These are phyloP conservation scores for Urochloa ruziziensis DNA, from an alignment of 176 grass and related monocot species.

Conservation along the genomic window DNA sequence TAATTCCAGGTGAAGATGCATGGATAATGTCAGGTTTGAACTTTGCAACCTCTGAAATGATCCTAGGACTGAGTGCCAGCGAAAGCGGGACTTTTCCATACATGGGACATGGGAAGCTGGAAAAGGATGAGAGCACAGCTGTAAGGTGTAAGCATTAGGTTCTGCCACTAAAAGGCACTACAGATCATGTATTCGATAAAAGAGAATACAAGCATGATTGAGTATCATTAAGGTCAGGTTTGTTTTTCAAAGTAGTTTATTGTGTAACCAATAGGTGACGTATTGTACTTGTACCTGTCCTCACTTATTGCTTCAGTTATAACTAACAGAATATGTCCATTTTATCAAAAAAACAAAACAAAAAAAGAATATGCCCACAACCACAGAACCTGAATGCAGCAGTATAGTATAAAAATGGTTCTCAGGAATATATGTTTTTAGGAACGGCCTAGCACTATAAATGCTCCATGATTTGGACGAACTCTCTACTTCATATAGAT, in stretches of 20 bases:
- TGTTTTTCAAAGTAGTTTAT: neutral
- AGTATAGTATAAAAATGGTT: neutral
- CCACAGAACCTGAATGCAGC: neutral
- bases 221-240: neutral
- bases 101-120: constrained; percentile 89
- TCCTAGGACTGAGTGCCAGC: constrained; percentile 87
- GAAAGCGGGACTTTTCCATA: constrained; percentile 96
- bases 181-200: neutral
- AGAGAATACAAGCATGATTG: neutral
- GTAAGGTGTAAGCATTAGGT: constrained; percentile 19
- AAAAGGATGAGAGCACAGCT: constrained; percentile 20
- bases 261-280: neutral
- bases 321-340: neutral
- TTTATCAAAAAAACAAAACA: too few relatives aligned
- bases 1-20: constrained; percentile 96
- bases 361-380: neutral
- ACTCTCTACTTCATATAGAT: neutral
- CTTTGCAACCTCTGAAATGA: constrained; percentile 84
- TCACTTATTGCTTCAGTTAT: neutral
- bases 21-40: constrained; percentile 98
- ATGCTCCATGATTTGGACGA: neutral
- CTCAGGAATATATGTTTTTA: neutral
- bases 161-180: constrained; percentile 1
- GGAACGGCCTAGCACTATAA: neutral
- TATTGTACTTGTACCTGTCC: neutral